Percentiles rank a stretch among this genome's conserved stretches.
Evolutionary conservation across 2,329 filamentous ascomycete species (phyloP).

Genomic region (Colletotrichum abscissum): DNA sequence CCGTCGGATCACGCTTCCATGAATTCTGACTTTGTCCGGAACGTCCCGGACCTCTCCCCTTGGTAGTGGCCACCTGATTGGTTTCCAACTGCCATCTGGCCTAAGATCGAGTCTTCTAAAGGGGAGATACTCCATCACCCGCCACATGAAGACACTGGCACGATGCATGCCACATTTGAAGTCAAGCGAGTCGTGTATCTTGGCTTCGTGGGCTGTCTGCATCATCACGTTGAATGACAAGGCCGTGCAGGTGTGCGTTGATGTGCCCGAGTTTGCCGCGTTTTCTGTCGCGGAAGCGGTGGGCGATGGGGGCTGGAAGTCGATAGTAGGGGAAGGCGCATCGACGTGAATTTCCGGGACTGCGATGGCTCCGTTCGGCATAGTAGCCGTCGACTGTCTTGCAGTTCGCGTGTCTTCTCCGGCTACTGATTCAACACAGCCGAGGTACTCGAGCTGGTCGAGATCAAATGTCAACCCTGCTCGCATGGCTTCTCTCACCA

Average conservation of each 20-base stretch:
- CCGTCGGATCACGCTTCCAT: constrained; percentile 78
- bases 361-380: constrained; percentile 26
- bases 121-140: constrained; percentile 83
- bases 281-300: background rate
- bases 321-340: constrained; percentile 37
- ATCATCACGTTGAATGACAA: constrained; percentile 67
- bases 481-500: constrained; percentile 68
- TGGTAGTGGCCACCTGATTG: constrained; percentile 83
- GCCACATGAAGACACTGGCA: constrained; percentile 74
- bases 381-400: background rate
- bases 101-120: constrained; percentile 85
- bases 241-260: background rate
- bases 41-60: constrained; percentile 83
- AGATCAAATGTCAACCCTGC: constrained; percentile 79
- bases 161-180: constrained; percentile 69
- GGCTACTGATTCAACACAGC: constrained; percentile 60
- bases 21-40: constrained; percentile 75
- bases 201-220: constrained; percentile 63
- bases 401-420: constrained; percentile 14
- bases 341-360: constrained; percentile 47
- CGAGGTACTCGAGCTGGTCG: constrained; percentile 73
- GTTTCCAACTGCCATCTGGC: constrained; percentile 79
- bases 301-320: constrained; percentile 22
- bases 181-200: constrained; percentile 77
- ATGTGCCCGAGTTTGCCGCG: background rate